phyloP scores from a whole-genome alignment of 2,329 filamentous ascomycete genomes.

The Cladosporium austrohemisphaericum region DNA sequence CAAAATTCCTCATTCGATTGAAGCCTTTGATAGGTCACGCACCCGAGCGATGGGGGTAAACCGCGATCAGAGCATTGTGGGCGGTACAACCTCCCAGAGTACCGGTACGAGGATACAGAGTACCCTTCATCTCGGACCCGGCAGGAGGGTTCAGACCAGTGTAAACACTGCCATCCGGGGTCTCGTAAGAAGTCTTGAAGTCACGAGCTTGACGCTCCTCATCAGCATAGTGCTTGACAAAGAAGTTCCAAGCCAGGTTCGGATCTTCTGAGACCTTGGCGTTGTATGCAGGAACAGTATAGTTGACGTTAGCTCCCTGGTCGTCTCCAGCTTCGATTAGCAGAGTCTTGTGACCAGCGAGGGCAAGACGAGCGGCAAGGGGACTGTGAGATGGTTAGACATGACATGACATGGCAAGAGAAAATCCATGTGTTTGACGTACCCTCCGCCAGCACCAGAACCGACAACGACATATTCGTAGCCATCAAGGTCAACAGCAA shows the following conservation, averaged over 20 bases:
- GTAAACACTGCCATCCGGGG: constrained; percentile 50
- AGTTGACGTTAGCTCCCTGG: constrained; percentile 48
- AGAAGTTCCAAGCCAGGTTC: constrained; percentile 60
- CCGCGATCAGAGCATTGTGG: constrained; percentile 59
- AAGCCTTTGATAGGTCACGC: constrained; percentile 4
- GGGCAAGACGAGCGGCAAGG: constrained; percentile 56
- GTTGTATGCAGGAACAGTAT: constrained; percentile 54
- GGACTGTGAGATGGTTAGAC: constrained; percentile 31
- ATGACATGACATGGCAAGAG: constrained; percentile 3
- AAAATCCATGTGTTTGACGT: background rate
- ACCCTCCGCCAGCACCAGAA: constrained; percentile 56
- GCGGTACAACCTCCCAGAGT: constrained; percentile 57
- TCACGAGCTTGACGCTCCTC: constrained; percentile 52
- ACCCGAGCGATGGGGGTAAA: constrained; percentile 53
- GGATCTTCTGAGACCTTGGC: constrained; percentile 54
- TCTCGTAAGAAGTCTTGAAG: constrained; percentile 57
- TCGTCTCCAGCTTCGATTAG: constrained; percentile 61
- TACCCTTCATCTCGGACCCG: constrained; percentile 51
- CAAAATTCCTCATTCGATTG: background rate
- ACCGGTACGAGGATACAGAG: constrained; percentile 56
- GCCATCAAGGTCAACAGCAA: constrained; percentile 17
- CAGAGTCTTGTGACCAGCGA: constrained; percentile 57
- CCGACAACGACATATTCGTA: constrained; percentile 64
- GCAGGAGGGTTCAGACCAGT: constrained; percentile 52
- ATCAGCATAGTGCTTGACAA: constrained; percentile 59